Evolutionary conservation across 2,329 filamentous ascomycete species (phyloP).

Genomic region (Aspergillus glaucus): DNA sequence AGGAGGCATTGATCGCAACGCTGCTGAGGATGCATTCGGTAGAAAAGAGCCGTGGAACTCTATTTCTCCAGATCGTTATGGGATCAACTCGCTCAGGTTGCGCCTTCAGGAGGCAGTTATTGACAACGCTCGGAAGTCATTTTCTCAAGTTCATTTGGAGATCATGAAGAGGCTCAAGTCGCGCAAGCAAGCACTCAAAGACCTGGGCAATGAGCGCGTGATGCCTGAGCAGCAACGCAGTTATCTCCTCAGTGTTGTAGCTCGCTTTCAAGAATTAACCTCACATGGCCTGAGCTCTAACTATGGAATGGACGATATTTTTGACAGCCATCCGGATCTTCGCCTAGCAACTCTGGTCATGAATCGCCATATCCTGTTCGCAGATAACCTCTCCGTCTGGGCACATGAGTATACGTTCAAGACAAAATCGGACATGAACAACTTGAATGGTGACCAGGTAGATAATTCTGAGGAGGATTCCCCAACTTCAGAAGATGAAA

Average conservation of each 20-base stretch:
- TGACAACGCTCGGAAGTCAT: slow-evolving; percentile 39
- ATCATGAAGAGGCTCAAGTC: slow-evolving; percentile 26
- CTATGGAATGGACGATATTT: slow-evolving; percentile 28
- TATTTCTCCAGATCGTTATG: slow-evolving; percentile 33
- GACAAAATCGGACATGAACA: neutral
- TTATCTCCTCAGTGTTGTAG: slow-evolving; percentile 34
- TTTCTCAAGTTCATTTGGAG: slow-evolving; percentile 38
- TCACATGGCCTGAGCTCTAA: slow-evolving; percentile 28
- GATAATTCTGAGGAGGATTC: neutral
- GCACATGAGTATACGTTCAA: slow-evolving; percentile 12
- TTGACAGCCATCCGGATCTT: slow-evolving; percentile 25
- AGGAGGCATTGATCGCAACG: slow-evolving; percentile 16
- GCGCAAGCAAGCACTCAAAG: slow-evolving; percentile 19
- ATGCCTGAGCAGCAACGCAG: slow-evolving; percentile 25
- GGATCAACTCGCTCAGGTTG: slow-evolving; percentile 35
- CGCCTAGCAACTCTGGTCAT: slow-evolving; percentile 30
- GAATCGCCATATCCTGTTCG: slow-evolving; percentile 18
- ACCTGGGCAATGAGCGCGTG: slow-evolving; percentile 29
- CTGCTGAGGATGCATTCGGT: slow-evolving; percentile 32
- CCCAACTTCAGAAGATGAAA: neutral
- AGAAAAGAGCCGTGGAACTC: slow-evolving; percentile 29
- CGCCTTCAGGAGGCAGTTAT: slow-evolving; percentile 39
- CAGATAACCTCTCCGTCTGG: slow-evolving; percentile 13
- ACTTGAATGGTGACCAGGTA: neutral
- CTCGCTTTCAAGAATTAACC: slow-evolving; percentile 33